These are phyloP conservation scores for Coemansia furcata DNA, from an alignment of 192 early-diverging fungal genomes.

Conservation along the genomic window DNA sequence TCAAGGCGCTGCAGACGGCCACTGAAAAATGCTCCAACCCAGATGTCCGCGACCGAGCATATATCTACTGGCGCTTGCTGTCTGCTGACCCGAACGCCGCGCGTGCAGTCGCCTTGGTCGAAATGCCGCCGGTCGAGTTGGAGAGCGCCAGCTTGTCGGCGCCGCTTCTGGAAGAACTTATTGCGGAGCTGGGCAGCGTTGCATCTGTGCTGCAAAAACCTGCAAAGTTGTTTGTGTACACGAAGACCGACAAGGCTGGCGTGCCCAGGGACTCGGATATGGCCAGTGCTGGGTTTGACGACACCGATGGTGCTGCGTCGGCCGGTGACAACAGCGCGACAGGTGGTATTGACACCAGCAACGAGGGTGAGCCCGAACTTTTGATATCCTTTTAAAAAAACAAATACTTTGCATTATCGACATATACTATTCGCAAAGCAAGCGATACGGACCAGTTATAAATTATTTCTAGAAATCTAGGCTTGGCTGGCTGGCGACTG, in stretches of 20 bases:
- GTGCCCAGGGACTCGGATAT: conserved; percentile 19
- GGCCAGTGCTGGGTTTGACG: conserved; percentile 4
- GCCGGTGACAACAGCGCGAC: conserved; percentile 5
- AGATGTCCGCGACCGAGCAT: conserved; percentile 94
- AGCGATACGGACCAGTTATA: neutral
- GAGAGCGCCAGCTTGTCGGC: conserved; percentile 66
- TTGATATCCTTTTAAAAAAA: conserved; percentile 40
- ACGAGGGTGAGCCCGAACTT: conserved; percentile 52
- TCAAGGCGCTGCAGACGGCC: conserved; percentile 80
- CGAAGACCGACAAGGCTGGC: conserved; percentile 35
- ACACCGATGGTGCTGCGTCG: conserved; percentile 2
- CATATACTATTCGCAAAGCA: neutral
- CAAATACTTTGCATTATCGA: neutral
- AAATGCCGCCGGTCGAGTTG: conserved; percentile 81
- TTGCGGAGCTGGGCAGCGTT: conserved; percentile 81
- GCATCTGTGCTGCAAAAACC: conserved; percentile 97
- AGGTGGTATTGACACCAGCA: conserved; percentile 13
- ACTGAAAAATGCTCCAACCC: conserved; percentile 90
- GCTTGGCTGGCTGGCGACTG: conserved; percentile 11
- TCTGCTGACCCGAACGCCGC: conserved; percentile 92
- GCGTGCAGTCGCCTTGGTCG: conserved; percentile 85
- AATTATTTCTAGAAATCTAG: conserved; percentile 32
- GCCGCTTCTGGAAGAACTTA: conserved; percentile 79
- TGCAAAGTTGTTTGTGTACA: conserved; percentile 67
- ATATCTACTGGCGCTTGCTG: conserved; percentile 96